Percentiles rank a stretch among this genome's conserved stretches.
phyloP scores from a whole-genome alignment of 1,139 yeast genomes.

The Candida sojae region DNA sequence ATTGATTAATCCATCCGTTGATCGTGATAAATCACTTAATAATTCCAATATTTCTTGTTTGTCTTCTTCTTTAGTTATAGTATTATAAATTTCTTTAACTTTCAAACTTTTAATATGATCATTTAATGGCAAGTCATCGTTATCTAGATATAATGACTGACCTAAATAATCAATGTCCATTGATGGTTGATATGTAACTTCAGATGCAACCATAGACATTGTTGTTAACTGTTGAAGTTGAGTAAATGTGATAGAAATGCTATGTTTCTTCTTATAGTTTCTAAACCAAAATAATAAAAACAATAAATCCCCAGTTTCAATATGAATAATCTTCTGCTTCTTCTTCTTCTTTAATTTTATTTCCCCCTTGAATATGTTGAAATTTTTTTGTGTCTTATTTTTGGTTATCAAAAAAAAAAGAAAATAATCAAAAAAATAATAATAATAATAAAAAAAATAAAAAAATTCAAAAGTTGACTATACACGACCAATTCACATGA shows the following conservation, averaged over 20 bases:
- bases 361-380: too few relatives aligned
- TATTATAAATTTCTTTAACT: conserved; percentile 35
- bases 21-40: conserved; percentile 36
- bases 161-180: conserved; percentile 52
- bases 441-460: too few relatives aligned
- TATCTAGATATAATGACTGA: conserved; percentile 47
- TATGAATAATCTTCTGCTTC: too few relatives aligned
- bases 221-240: too few relatives aligned
- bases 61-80: conserved; percentile 8
- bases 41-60: conserved; percentile 16
- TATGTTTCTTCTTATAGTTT: not conserved
- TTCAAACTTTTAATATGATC: conserved; percentile 40
- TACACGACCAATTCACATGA: too few relatives aligned
- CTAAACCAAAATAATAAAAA: too few relatives aligned
- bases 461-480: too few relatives aligned
- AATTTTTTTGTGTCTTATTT: too few relatives aligned
- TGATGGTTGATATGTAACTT: conserved; percentile 4
- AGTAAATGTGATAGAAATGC: not conserved
- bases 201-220: conserved; percentile 8
- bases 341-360: too few relatives aligned
- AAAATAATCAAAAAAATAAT: too few relatives aligned
- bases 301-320: too few relatives aligned
- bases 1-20: conserved; percentile 52
- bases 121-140: conserved; percentile 38
- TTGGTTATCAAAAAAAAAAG: too few relatives aligned